Base-by-base conservation (phyloP, 2,329 filamentous ascomycete species). In the Helotiales sp. region DNA sequence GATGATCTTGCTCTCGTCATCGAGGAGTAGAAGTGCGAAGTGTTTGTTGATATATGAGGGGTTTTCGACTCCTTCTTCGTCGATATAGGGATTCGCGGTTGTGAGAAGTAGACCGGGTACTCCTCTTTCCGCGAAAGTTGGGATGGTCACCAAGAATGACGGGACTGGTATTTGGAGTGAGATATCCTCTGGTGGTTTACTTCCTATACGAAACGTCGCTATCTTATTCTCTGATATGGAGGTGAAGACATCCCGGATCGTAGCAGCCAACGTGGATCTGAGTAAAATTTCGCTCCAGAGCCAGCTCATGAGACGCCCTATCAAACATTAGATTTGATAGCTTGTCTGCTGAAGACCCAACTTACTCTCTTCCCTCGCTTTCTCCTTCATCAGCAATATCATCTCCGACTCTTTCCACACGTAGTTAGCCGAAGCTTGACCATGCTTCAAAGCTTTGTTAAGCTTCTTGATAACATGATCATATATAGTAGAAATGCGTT, bases 391-490 rank as follows among this genome's bases (percentile, higher is more conserved):
- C 37, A 87, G 83, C 32, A 96, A 82, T 57, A 98, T 95, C 66
- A 87, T 87, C 78, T 96, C 93, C 2, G 92, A 93, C 77, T 99
- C 93, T 75, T 91, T 91, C 89, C 93, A 96, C 4, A 99, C 91
- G 77, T 97, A 98, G 73, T 94, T 91, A 65, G 89, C 91, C 68
- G 92, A 90, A 72, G 94, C 91, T 80, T 99, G 95, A 77, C 94
- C 94, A 79, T 95, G 96, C 77, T 96, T 96, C 76, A 97, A 87
- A 3, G 92, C 93, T 81, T 95, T 97, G 76, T 93, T 94, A 74
- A 97, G 90, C 79, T 96, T 96, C 78, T 94, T 96, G 70, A 94
- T 91, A 45, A 98, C 90, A 77, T 97, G 92, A 63, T 92, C 86
- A 78, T 97, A 97, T 76, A 97, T 89, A 70, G 96, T 92, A 50